Base-by-base conservation (phyloP, 306 rosid species). In the Gynostemma pentaphyllum region DNA sequence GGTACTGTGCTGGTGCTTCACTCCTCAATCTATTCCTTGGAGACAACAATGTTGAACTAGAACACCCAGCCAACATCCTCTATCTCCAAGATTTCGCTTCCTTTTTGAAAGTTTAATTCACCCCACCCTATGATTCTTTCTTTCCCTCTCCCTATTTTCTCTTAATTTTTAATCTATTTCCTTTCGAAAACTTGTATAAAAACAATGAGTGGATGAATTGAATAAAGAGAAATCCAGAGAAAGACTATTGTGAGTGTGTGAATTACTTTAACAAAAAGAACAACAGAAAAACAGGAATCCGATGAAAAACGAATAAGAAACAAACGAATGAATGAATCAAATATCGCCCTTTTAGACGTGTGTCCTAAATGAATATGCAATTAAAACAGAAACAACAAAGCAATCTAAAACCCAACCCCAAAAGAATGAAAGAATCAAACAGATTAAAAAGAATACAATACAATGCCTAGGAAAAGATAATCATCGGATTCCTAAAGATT, bases 31-130 rank as follows among this genome's bases (percentile, higher is more conserved):
- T 89, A 74, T 94, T 96, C 78, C 95, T 89, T 19, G 99, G 99
- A 73, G 97, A 94, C 84, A 87, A 81, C 90, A 94, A 79, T 83
- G 97, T 76, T 64, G 97, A 84, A 80, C 99, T 86, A 78, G 99
- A 94, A 71, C 97, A 94, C 90, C 99, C 97, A 68, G 99, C 99
- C 99, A 94, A 94, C 99, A 94, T 94, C 74, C 82, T 89, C 86
- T 92, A 78, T 16, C 61, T n/a, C 78, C 81, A 28, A 56, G 55
- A 75, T n/a, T 67, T 68, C 29, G 29, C 30, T 65, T 28, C 61
- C 69, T 28, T 76, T 55, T 51, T 61, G 36, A 39, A 41, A 30
- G 50, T 62, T 64, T 41, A 45, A 22, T 42, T 76, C 87, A 64
- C 76, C 74, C 83, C 57, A n/a, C 72, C 75, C 90, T 66, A 80